Conservation (phyloP, 2,329 filamentous ascomycete species). For the Immersiporthe knoxdaviesiana region DNA sequence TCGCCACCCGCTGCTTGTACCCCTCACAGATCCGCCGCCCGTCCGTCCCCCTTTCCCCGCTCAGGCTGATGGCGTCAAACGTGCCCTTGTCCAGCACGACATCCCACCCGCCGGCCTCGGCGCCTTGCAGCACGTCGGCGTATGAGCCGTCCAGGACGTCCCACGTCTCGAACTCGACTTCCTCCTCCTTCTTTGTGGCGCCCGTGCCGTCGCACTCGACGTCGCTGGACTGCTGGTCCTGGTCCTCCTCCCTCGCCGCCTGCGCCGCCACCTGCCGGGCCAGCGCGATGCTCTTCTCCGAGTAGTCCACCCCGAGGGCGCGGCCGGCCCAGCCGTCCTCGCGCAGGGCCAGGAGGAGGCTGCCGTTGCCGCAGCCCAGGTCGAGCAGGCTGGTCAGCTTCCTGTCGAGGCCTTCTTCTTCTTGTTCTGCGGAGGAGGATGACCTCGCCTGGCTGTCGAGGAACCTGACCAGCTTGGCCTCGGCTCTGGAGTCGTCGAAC, state of each 20-base stretch:
- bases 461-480: slow-evolving; percentile 75
- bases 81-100: slow-evolving; percentile 97
- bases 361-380: slow-evolving; percentile 92
- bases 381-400: slow-evolving; percentile 80
- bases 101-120: slow-evolving; percentile 67
- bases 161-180: slow-evolving; percentile 59
- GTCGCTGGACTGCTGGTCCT: slow-evolving; percentile 36
- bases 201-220: not conserved
- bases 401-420: slow-evolving; percentile 43
- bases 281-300: slow-evolving; percentile 71
- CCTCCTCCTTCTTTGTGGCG: too few species aligned
- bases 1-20: slow-evolving; percentile 71
- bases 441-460: slow-evolving; percentile 52
- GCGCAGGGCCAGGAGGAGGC: slow-evolving; percentile 80
- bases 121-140: slow-evolving; percentile 39
- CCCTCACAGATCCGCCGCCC: slow-evolving; percentile 70
- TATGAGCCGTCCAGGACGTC: slow-evolving; percentile 59
- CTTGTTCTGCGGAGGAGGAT: slow-evolving; percentile 12
- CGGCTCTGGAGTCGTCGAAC: slow-evolving; percentile 93
- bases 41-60: slow-evolving; percentile 53
- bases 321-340: slow-evolving; percentile 66
- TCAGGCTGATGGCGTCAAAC: slow-evolving; percentile 91
- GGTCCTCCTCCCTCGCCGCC: slow-evolving; percentile 27
- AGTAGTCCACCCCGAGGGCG: slow-evolving; percentile 91
- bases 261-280: slow-evolving; percentile 63